Percentiles rank a stretch among this genome's conserved stretches.
These are phyloP conservation scores for Triangularia verruculosa DNA, from an alignment of 2,329 filamentous ascomycete species.

Conservation along the genomic window DNA sequence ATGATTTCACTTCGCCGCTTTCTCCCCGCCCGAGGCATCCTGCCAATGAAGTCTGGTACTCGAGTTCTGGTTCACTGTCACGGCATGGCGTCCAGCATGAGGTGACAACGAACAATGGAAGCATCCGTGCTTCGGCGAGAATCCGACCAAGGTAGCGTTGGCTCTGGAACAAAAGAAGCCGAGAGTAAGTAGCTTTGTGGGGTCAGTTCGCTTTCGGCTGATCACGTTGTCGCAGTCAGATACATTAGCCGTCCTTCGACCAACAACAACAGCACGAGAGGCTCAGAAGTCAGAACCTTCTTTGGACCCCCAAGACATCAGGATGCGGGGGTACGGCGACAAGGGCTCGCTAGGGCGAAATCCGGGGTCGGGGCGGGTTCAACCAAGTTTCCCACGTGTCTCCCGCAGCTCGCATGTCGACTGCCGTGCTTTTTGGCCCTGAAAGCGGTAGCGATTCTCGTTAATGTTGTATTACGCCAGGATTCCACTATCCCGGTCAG, in stretches of 20 bases:
- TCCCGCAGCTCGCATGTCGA: neutral
- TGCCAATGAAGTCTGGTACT: neutral
- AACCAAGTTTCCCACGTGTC: constrained; percentile 7
- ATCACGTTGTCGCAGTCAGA: constrained; percentile 2
- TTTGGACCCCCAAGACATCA: neutral
- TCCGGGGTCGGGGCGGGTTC: constrained; percentile 1
- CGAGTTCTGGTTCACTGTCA: neutral
- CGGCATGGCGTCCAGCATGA: neutral
- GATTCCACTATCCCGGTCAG: constrained; percentile 6
- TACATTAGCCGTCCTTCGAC: neutral
- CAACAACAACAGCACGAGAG: neutral
- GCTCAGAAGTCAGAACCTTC: neutral
- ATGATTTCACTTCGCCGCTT: no score
- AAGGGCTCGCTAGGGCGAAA: neutral
- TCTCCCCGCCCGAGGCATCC: neutral
- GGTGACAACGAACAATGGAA: neutral
- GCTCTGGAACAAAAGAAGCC: neutral
- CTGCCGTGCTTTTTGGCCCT: constrained; percentile 1
- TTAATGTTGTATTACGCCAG: constrained; percentile 1
- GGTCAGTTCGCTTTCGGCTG: neutral
- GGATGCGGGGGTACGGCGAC: constrained; percentile 2
- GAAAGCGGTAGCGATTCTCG: constrained; percentile 2
- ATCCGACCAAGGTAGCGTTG: neutral
- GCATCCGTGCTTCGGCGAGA: neutral
- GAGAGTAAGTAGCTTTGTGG: neutral